A percentile compares a stretch with the other conserved stretches of the same genome.
Conservation (phyloP, 495 filamentous ascomycete genomes). For the Rostrohypoxylon terebratum region DNA sequence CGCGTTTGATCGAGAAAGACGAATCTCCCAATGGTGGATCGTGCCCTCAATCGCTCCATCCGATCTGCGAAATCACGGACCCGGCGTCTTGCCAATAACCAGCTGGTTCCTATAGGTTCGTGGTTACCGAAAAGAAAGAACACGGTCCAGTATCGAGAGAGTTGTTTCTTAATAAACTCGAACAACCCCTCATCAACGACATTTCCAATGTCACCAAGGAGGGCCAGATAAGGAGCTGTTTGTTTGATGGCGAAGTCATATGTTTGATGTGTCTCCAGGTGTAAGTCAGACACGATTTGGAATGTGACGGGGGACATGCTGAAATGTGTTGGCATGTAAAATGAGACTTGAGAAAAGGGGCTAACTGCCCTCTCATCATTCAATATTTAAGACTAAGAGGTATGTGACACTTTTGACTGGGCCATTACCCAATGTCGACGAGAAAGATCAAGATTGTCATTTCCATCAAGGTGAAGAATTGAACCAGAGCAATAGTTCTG, state of each 20-base stretch:
- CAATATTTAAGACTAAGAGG: not conserved
- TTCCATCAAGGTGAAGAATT: not conserved
- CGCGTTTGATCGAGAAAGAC: not conserved
- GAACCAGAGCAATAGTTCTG: not conserved
- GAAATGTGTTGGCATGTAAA: not conserved
- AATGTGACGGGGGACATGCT: not conserved
- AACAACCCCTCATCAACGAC: not conserved
- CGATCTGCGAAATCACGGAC: not conserved
- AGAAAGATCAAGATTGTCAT: not conserved
- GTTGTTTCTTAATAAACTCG: not conserved
- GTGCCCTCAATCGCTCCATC: not conserved
- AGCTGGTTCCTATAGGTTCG: not conserved
- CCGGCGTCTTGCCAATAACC: not conserved
- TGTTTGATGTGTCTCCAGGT: not conserved
- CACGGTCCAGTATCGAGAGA: not conserved
- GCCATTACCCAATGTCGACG: not conserved
- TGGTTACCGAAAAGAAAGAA: not conserved
- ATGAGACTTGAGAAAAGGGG: not conserved
- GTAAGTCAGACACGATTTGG: slow-evolving; percentile 1
- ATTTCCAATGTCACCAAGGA: not conserved
- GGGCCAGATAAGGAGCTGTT: not conserved
- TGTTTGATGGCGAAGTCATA: not conserved
- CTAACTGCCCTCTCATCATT: not conserved
- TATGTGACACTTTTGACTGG: not conserved
- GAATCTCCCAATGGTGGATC: not conserved